Percentiles rank a stretch among this genome's conserved stretches.
phyloP scores from a whole-genome alignment of 202 grass and related monocot species.

The Carex sylvatica region DNA sequence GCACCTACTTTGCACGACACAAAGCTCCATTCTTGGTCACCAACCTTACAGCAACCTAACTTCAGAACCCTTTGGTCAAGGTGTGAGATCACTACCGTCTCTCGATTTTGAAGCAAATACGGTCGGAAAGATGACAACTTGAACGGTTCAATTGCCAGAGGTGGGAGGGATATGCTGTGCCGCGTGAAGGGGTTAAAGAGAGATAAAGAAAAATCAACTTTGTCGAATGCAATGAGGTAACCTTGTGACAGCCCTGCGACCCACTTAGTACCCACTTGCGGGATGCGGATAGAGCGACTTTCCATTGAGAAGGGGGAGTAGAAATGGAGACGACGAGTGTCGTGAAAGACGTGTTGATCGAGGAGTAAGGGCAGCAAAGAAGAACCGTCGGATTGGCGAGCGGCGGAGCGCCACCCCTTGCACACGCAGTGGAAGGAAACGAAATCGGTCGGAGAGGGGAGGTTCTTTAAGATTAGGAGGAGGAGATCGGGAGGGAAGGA shows the following conservation, averaged over 20 bases:
- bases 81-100: not conserved
- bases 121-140: not conserved
- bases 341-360: not conserved
- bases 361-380: not conserved
- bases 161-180: not conserved
- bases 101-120: not conserved
- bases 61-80: not conserved
- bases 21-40: not conserved
- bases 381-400: not conserved
- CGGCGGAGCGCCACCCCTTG: slow-evolving; percentile 1
- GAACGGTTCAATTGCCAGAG: not conserved
- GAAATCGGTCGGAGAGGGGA: not conserved
- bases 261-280: not conserved
- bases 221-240: not conserved
- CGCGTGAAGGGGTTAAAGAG: not conserved
- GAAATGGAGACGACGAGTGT: not conserved
- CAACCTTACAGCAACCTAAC: not conserved
- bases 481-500: slow-evolving; percentile 12
- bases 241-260: not conserved
- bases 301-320: not conserved
- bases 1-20: not conserved
- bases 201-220: not conserved
- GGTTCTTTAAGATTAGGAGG: not conserved
- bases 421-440: not conserved
- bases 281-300: not conserved